phyloP scores from a whole-genome alignment of 1,284 basidiomycete genomes.

The Melampsora abietis-canadensis region DNA sequence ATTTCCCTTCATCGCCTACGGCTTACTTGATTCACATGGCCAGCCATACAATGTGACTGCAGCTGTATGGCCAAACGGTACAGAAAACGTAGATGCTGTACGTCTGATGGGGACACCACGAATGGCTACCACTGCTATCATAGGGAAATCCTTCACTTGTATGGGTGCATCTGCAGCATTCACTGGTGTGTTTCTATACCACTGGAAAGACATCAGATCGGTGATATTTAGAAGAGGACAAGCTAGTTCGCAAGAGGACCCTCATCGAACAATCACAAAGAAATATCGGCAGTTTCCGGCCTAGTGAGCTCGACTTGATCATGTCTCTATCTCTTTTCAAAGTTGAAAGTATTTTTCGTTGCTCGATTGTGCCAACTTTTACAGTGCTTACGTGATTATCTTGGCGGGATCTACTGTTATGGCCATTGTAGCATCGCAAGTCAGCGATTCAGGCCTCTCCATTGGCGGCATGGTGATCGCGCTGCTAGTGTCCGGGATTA shows the following conservation, averaged over 20 bases:
- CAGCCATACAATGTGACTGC: conserved; percentile 24
- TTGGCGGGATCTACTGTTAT: background rate
- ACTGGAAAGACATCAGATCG: background rate
- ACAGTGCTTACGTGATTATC: conserved; percentile 4
- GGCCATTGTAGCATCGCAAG: background rate
- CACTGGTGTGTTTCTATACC: background rate
- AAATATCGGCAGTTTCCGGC: background rate
- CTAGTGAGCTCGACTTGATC: background rate
- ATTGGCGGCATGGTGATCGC: background rate
- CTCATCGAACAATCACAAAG: conserved; percentile 1
- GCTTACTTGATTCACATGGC: conserved; percentile 34
- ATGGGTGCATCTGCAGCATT: conserved; percentile 1
- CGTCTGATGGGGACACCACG: background rate
- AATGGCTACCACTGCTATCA: background rate
- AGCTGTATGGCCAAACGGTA: conserved; percentile 18
- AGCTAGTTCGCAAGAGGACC: background rate
- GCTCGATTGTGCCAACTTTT: background rate
- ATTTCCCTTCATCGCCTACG: conserved; percentile 34
- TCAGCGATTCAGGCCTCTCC: background rate
- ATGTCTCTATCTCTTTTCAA: background rate
- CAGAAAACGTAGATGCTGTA: conserved; percentile 17
- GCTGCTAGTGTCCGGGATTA: background rate
- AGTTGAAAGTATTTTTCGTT: background rate
- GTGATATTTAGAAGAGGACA: background rate
- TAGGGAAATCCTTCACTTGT: conserved; percentile 5